Evolutionary conservation across 1,284 basidiomycete genomes (phyloP).

Genomic region (Ceratobasidium papillatum): DNA sequence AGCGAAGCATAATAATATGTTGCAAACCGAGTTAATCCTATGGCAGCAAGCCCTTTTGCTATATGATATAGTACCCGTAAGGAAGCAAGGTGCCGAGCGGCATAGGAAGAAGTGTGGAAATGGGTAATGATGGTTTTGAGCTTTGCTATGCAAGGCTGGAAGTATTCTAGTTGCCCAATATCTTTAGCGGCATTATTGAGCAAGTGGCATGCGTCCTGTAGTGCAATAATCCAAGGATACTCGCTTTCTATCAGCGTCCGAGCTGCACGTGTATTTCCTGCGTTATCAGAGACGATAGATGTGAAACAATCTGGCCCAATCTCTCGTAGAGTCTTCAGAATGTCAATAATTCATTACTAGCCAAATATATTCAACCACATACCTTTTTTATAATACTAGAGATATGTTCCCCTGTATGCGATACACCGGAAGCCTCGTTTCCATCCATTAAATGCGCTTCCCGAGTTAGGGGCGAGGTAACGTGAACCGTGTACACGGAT

Average conservation of each 20-base stretch:
- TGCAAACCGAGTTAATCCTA: slow-evolving; percentile 52
- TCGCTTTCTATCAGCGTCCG: slow-evolving; percentile 45
- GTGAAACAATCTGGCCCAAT: slow-evolving; percentile 48
- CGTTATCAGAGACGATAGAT: slow-evolving; percentile 50
- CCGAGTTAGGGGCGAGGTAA: slow-evolving; percentile 43
- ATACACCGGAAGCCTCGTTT: slow-evolving; percentile 41
- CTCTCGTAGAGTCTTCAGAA: slow-evolving; percentile 46
- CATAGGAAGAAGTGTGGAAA: slow-evolving; percentile 49
- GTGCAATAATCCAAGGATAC: slow-evolving; percentile 49
- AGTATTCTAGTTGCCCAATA: slow-evolving; percentile 49
- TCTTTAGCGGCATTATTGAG: slow-evolving; percentile 50
- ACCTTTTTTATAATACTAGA: slow-evolving; percentile 12
- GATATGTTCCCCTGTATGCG: slow-evolving; percentile 28
- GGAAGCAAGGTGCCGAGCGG: slow-evolving; percentile 46
- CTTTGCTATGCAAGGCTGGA: slow-evolving; percentile 46
- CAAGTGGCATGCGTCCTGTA: slow-evolving; percentile 52
- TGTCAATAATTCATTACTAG: slow-evolving; percentile 33
- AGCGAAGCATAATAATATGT: slow-evolving; percentile 45
- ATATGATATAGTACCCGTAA: slow-evolving; percentile 42
- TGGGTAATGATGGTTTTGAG: slow-evolving; percentile 47
- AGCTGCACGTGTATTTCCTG: slow-evolving; percentile 51
- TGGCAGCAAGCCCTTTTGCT: slow-evolving; percentile 49
- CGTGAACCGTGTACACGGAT: slow-evolving; percentile 49
- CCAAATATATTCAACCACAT: background rate
- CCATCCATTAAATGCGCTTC: slow-evolving; percentile 47